Base-by-base conservation (phyloP, 2,329 filamentous ascomycete species). In the Colletotrichum truncatum region DNA sequence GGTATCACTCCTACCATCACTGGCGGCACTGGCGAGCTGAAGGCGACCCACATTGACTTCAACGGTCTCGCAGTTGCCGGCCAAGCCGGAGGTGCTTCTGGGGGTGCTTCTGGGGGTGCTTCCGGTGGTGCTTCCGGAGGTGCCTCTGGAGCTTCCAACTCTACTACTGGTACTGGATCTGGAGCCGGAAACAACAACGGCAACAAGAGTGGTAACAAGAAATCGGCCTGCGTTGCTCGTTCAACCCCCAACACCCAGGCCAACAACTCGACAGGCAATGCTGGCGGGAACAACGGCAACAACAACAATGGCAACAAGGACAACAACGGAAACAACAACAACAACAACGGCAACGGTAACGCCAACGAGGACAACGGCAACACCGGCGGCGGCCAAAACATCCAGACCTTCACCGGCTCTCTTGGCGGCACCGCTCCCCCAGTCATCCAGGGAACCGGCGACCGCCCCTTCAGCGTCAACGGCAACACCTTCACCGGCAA, bases 401-500 rank as follows among this genome's bases (percentile, higher is more conserved):
- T 84, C 18, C 82, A 85, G 70, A 70, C 75, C 18, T 85, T 85
- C 74, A 80, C 79, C 18, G 83, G 80, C 41, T 66, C 76, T 53
- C 76, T 78, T 21, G 80, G 82, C 41, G 82, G 80, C 26, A 63
- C 79, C 1, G 69, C 81, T 3, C 81, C 82, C 2, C 71, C 83
- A 4, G 80, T 85, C 25, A 68, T 76, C 69, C 75, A 74, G 69
- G 23, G 18, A 46, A 76, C 77, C 3, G 72, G 73, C 4, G 70
- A 75, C 45, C 79, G 79, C 14, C 82, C 82, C 55, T 86, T 85
- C 73, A 76, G 73, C 51, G 88, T 88, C 68, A 88, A 84, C 60
- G 83, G 81, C 14, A 82, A 82, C 58, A 86, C 81, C 66, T 90
- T 89, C 74, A 77, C 83, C 5, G 81, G 81, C 68, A 69, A 72